These are phyloP conservation scores for Alternaria sp. DNA, from an alignment of 2,329 filamentous ascomycete species.

Conservation along the genomic window DNA sequence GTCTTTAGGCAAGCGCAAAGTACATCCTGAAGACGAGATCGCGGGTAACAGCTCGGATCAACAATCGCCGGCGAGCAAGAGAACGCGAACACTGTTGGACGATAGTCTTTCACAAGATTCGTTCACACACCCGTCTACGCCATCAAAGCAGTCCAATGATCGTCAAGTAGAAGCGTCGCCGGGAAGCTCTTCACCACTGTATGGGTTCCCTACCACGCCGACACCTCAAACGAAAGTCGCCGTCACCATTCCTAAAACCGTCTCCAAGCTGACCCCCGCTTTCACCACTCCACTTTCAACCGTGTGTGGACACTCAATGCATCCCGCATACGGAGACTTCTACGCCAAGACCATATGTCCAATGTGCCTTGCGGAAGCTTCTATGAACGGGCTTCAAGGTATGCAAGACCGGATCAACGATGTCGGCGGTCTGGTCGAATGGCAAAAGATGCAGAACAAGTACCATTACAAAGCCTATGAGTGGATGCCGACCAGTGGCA, in stretches of 20 bases:
- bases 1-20: neutral
- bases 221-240: neutral
- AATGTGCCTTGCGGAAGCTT: neutral
- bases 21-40: neutral
- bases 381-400: neutral
- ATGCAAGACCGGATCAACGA: neutral
- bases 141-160: neutral
- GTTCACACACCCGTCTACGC: neutral
- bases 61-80: neutral
- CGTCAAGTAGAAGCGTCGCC: neutral
- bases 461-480: neutral
- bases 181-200: neutral
- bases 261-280: neutral
- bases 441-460: neutral
- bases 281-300: neutral
- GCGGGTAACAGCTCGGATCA: neutral
- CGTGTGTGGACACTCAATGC: neutral
- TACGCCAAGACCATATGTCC: neutral
- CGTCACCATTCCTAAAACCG: neutral
- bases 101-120: neutral
- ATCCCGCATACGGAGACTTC: neutral
- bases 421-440: neutral
- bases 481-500: neutral
- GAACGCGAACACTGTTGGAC: neutral
- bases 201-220: neutral